Evolutionary conservation across 2,329 filamentous ascomycete genomes (phyloP).

Genomic region (Ophiostoma fasciatum): DNA sequence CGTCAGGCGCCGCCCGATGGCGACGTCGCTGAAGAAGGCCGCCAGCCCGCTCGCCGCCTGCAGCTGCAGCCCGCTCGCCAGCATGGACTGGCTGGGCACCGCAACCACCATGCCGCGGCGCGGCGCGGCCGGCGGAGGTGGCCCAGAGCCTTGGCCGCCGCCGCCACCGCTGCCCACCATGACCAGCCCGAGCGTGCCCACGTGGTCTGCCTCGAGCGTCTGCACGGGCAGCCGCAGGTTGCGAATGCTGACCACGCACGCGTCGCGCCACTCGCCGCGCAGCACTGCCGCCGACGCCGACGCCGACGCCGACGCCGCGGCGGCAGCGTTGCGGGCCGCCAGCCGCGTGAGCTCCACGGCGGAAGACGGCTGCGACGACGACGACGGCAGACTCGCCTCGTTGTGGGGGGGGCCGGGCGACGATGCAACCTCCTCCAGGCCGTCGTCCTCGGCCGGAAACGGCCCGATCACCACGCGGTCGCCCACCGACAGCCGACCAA

Average conservation of each 20-base stretch:
- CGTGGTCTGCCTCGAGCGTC: conserved; percentile 62
- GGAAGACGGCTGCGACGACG: conserved; percentile 31
- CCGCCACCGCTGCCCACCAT: conserved; percentile 21
- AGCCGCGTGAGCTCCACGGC: conserved; percentile 37
- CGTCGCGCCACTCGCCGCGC: conserved; percentile 62
- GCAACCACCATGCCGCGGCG: conserved; percentile 76
- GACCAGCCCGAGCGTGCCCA: conserved; percentile 73
- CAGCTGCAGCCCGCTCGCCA: conserved; percentile 39
- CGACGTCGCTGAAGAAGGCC: conserved; percentile 52
- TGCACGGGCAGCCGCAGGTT: conserved; percentile 76
- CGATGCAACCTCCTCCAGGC: conserved; percentile 25
- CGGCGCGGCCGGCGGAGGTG: conserved; percentile 21
- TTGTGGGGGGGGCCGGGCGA: conserved; percentile 32
- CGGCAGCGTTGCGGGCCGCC: conserved; percentile 32
- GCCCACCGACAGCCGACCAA: conserved; percentile 62
- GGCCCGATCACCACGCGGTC: conserved; percentile 70
- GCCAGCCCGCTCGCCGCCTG: conserved; percentile 54
- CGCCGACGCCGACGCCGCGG: too few species aligned
- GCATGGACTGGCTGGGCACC: conserved; percentile 43
- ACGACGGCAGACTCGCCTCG: conserved; percentile 28
- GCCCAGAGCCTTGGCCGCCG: conserved; percentile 7
- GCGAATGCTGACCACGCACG: conserved; percentile 71
- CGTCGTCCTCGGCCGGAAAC: conserved; percentile 45
- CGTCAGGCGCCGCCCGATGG: conserved; percentile 47
- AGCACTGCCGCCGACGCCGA: conserved; percentile 31